Base-by-base conservation (phyloP, 495 filamentous ascomycete genomes). In the Aspergillus leporis region DNA sequence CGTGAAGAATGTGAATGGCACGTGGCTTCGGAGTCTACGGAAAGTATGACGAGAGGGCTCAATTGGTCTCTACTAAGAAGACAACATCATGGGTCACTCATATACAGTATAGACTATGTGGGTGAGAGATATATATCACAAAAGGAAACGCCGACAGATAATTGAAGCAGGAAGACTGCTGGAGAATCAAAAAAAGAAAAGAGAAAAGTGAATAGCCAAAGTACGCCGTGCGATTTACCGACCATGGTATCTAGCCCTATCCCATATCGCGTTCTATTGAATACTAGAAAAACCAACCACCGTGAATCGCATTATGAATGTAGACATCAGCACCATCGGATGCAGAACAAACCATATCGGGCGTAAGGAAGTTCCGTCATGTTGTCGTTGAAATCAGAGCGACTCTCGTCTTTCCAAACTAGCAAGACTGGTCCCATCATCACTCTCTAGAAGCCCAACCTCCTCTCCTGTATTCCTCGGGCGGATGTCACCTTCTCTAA, bases 361-460 rank as follows among this genome's bases (percentile, higher is more conserved):
- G 16, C 14, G n/a, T 5, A 6, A 41, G 38, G 22, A 64, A 56
- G 41, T 58, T 43, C n/a, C 46, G 31, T 30, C 6, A 60, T 28
- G 13, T n/a, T 18, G 18, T 31, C 19, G 18, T 21, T 22, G 3
- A 9, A 16, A 47, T 65, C 61, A 71, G 12, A 76, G 58, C 0
- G 74, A 77, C 18, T 71, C 72, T 52, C 72, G 67, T 54, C 72
- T 67, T 31, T 74, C 69, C 23, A 75, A 74, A 53, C 70, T 76
- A 28, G 64, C 64, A 38, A 77, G 53, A 65, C 73, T 75, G 10
- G 73, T 70, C n/a, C 68, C 70, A 45, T 71, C 74, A 51, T 80
- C 72, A 19, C 68, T 62, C 53, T 76, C 71, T 14, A 86, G 75
- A 21, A 86, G 66, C 2, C 81, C 83, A 54, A 79, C 73, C 28